Evolutionary conservation across 495 filamentous ascomycete genomes (phyloP).

Genomic region (Penicillium cataractarum): DNA sequence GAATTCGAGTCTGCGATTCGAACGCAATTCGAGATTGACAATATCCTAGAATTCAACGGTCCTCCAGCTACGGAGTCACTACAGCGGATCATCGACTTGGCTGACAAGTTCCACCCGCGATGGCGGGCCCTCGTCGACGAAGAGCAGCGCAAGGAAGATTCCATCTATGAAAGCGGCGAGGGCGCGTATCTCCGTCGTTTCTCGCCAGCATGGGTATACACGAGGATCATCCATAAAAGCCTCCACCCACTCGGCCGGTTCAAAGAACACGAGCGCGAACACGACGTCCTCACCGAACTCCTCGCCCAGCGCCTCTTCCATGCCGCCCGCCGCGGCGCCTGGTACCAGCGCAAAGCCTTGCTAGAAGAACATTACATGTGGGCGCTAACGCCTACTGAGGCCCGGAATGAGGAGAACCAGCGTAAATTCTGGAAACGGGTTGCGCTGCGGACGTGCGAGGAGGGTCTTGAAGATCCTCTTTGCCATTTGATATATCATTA

Average conservation of each 20-base stretch:
- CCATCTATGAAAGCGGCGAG: conserved; percentile 80
- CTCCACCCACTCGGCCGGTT: conserved; percentile 79
- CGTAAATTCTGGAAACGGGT: conserved; percentile 84
- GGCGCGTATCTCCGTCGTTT: conserved; percentile 91
- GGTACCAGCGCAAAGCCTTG: conserved; percentile 95
- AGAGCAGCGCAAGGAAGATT: conserved; percentile 80
- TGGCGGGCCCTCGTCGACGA: conserved; percentile 76
- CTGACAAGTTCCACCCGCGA: conserved; percentile 74
- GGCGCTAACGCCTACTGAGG: conserved; percentile 54
- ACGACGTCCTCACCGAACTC: conserved; percentile 73
- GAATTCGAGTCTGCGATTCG: conserved; percentile 90
- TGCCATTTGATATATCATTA: conserved; percentile 93
- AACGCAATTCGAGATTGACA: conserved; percentile 82
- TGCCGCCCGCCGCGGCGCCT: conserved; percentile 78
- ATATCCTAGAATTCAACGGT: conserved; percentile 80
- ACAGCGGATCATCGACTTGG: conserved; percentile 69
- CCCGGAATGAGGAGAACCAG: conserved; percentile 60
- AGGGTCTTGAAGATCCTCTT: conserved; percentile 80
- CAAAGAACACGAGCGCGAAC: conserved; percentile 78
- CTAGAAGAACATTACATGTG: conserved; percentile 96
- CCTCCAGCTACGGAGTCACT: conserved; percentile 66
- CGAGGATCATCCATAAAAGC: conserved; percentile 88
- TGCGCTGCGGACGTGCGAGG: conserved; percentile 82
- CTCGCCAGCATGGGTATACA: conserved; percentile 91
- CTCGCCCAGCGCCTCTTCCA: conserved; percentile 85